Base-by-base conservation (phyloP, 257 asterid species). In the Capsicum chinense region DNA sequence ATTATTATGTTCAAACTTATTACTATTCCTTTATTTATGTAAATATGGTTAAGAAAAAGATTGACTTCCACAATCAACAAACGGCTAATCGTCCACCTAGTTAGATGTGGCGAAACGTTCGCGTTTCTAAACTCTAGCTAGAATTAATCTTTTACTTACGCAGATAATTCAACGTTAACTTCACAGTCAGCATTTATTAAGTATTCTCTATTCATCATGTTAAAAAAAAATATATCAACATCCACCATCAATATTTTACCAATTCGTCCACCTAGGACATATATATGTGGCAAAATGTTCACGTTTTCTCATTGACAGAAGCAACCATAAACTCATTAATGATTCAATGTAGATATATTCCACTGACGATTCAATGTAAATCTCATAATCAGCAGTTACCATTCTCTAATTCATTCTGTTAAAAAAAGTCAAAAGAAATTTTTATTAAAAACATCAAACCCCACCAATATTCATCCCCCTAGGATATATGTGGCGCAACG, bases 241-340 rank as follows among this genome's bases (percentile, higher is more conserved):
- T 8, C 79, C 56, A 16, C 33, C 56, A 39, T 69, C 4, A 16
- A 69, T 39, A 69, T 69, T 9, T 60, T 60, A 60, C 67, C 35
- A 60, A 60, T 8, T 69, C 21, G 79, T 39, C 33, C 33, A 54
- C 64, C 8, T 54, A 52, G 19, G 7, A 7, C 44, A 39, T 39
- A 76, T 52, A 52, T 76, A 50, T 76, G 81, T 76, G 81, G 81
- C 64, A 16, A 52, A 52, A 52, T 48, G 64, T 26, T 52, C 63
- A 76, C 26, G 81, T 76, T 76, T 26, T 26, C 33, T 26, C 33
- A 26, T 26, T 26, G 33, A 26, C 1, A 26, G 33, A 26, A 26
- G 1, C 33, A 26, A 26, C 33, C 33, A 26, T 26, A 26, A 26
- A 1, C 33, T 26, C 33, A 26, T 26, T 26, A 26, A 26, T 26